Conservation (phyloP, 164 flowering plant genomes). For the Paratinospora sagittata region DNA sequence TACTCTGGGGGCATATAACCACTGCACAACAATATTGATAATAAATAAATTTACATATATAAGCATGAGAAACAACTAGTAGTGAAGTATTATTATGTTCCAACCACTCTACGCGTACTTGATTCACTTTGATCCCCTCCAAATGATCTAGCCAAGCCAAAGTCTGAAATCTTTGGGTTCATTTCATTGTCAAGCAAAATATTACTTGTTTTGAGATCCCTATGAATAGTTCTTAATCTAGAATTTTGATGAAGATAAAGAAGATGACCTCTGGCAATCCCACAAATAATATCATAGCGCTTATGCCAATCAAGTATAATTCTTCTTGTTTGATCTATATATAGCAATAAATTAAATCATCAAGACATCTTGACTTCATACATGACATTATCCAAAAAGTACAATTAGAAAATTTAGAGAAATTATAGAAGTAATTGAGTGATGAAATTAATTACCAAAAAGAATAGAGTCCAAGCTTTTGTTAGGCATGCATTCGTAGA, state of each 20-base stretch:
- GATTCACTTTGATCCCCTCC: slow-evolving; percentile 24
- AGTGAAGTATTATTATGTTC: slow-evolving; percentile 33
- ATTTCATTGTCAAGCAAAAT: slow-evolving; percentile 31
- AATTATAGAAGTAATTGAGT: not conserved
- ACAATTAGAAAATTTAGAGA: not conserved
- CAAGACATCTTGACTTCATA: not conserved
- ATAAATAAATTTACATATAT: not conserved
- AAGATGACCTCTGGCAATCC: slow-evolving; percentile 39
- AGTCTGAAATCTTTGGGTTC: slow-evolving; percentile 48
- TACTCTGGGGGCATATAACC: slow-evolving; percentile 51
- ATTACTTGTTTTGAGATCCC: slow-evolving; percentile 47
- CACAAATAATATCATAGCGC: slow-evolving; percentile 29
- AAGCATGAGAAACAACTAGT: not conserved
- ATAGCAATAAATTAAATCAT: not conserved
- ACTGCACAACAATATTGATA: slow-evolving; percentile 13
- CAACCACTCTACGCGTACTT: slow-evolving; percentile 26
- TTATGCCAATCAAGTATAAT: slow-evolving; percentile 25
- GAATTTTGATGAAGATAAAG: slow-evolving; percentile 48
- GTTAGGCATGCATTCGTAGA: slow-evolving; percentile 46
- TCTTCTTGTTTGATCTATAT: slow-evolving; percentile 21
- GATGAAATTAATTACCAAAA: slow-evolving; percentile 18
- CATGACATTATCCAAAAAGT: not conserved
- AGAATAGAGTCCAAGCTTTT: slow-evolving; percentile 32
- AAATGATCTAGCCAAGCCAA: slow-evolving; percentile 40
- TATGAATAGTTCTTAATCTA: slow-evolving; percentile 31